Evolutionary conservation across 169 alveolate species (phyloP), one percentile per base, ranked within the genome.

Genomic region (Babesia ovis): DNA sequence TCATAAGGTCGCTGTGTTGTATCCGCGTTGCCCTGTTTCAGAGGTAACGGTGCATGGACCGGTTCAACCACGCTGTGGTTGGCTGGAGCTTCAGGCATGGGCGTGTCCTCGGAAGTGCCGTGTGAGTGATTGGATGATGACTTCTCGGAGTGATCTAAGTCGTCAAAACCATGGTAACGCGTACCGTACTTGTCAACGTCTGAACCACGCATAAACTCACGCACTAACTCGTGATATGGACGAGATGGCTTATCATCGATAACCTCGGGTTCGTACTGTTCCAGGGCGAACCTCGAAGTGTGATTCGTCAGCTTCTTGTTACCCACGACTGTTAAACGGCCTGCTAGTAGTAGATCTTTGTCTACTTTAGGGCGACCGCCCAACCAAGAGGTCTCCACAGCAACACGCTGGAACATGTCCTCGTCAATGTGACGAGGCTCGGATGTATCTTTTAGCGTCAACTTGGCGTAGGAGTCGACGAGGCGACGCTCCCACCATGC

Each of bases 401-500:
- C 59, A n/a, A 64, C 62, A 55, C 37, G 5, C 27, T 64, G 62
- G 29, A 64, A 48, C 0, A 35, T 27, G n/a, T 64, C 74, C 20
- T 64, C 62, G 50, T 64, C 62, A 3, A 27, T 32, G 22, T 35
- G 29, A 3, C 35, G n/a, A 39, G 46, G 46, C 46, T 39, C 46
- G 8, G 46, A 8, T 11, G 37, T 43, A n/a, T 64, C 74, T 9
- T 46, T 46, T n/a, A 64, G 32, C 9, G 61, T 46, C n/a, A 64
- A 64, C 62, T 23, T 43, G 11, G 74, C 74, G 14, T 64, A 64
- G 3, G 74, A 46, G 12, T 64, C 74, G 12, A 50, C 59, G n/a
- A 64, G 50, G 16, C 73, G 61, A 66, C 74, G 60, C 60, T 79
- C 87, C 87, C 87, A 79, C 87, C 87, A 79, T 16, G 39, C 23